Percentiles rank a stretch among this genome's conserved stretches.
Evolutionary conservation across 805 yeast genomes (phyloP).

Genomic region (Kodamaea nitidulidarum): DNA sequence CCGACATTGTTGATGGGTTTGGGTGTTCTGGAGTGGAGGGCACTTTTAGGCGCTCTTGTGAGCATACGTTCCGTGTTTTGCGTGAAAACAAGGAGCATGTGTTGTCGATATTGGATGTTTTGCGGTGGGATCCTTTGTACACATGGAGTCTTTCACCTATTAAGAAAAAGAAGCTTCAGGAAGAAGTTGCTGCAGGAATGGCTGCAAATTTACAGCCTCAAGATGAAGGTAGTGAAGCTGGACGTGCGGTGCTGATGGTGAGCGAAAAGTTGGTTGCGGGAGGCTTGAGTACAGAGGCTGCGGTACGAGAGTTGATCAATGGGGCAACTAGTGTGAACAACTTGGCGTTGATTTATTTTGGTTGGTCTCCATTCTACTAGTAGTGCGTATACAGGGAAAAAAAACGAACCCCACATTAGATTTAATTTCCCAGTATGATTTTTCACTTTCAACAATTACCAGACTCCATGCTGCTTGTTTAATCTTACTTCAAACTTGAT

Average conservation of each 20-base stretch:
- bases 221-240: constrained; percentile 67
- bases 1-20: constrained; percentile 89
- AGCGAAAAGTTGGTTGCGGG: constrained; percentile 61
- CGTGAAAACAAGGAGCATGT: constrained; percentile 66
- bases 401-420: no score
- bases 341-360: constrained; percentile 70
- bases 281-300: constrained; percentile 77
- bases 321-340: constrained; percentile 69
- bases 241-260: constrained; percentile 71
- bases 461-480: no score
- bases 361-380: constrained; percentile 78
- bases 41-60: constrained; percentile 66
- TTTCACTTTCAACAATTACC: neutral
- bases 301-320: constrained; percentile 72
- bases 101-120: constrained; percentile 74
- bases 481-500: no score
- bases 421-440: no score
- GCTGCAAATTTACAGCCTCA: constrained; percentile 16
- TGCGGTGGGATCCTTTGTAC: constrained; percentile 89
- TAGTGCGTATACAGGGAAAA: no score
- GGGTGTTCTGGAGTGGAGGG: constrained; percentile 88
- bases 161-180: constrained; percentile 52
- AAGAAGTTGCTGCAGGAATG: constrained; percentile 22
- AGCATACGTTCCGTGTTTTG: constrained; percentile 64
- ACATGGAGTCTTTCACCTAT: constrained; percentile 87